Percentiles rank a stretch among this genome's conserved stretches.
Conservation (phyloP, 371 early-diverging fungal genomes). For the Apophysomyces elegans region DNA sequence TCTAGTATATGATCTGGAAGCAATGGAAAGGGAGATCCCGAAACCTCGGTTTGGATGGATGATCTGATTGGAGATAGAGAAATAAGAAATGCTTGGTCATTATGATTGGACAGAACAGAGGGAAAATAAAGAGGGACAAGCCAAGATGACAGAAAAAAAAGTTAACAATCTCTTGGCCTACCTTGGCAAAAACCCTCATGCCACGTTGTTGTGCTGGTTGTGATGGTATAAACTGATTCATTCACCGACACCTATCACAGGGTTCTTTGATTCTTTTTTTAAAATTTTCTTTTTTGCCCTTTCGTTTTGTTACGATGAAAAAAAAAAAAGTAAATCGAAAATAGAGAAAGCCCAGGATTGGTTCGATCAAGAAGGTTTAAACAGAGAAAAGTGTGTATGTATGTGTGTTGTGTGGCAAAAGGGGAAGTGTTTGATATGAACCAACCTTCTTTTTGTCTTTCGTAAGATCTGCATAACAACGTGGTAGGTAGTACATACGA, state of each 20-base stretch:
- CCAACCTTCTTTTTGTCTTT: no score
- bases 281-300: neutral
- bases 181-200: neutral
- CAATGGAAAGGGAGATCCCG: neutral
- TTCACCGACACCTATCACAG: no score
- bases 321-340: no score
- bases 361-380: neutral
- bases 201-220: neutral
- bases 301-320: neutral
- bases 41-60: constrained; percentile 1
- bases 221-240: no score
- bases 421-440: neutral
- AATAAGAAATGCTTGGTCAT: neutral
- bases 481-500: neutral
- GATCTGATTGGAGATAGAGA: neutral
- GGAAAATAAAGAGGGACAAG: neutral
- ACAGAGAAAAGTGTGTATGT: neutral
- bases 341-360: neutral
- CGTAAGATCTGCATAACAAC: constrained; percentile 2
- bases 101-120: no score
- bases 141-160: neutral
- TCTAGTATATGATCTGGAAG: neutral
- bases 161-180: constrained; percentile 10
- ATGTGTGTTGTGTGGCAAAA: no score
- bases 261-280: no score